Evolutionary conservation across 2,329 filamentous ascomycete genomes (phyloP), one percentile per base, ranked within the genome.

Genomic region (Ceratocystis destructans): DNA sequence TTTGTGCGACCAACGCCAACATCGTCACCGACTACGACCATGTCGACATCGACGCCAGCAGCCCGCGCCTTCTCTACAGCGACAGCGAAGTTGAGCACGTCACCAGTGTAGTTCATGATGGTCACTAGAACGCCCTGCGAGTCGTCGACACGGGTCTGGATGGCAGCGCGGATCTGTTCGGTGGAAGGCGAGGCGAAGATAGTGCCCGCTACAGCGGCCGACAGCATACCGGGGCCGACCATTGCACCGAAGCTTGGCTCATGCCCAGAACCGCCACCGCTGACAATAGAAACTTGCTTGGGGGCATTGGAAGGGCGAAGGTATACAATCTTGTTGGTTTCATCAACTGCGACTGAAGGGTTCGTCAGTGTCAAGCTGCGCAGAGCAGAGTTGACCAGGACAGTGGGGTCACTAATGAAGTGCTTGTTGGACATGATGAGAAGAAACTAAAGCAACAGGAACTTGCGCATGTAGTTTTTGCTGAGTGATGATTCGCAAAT

Each of bases 71-170:
- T 96, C 76, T 96, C 93, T 7, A 94, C 89, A 0, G 87, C 92
- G 82, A 96, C 87, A 66, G 91, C 92, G 73, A 96, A 96, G 77
- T 96, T 95, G 70, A 96, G 81, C 65, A 96, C 84, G 74, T 92
- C 89, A 46, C 89, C 89, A 1, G 90, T 96, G 76, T 96, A 96
- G 75, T 96, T 96, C 89, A 96, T 96, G 37, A 96, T 89, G 5
- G 92, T 87, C n/a, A 96, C 88, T 50, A 96, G 75, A 1, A 96
- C 88, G 28, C 92, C 93, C 69, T 84, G 82, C 57, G 82, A 80
- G 2, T 82, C 81, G 68, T 89, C 84, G 2, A 96, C 88, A 22
- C 89, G 81, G 53, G 85, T 82, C 72, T 87, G 83, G 64, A 95
- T 87, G 68, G 86, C 90, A 70, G 83, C 80, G 66, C 89, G 84